phyloP scores from a whole-genome alignment of 345 rosid species.

The Eucalyptus virginea region DNA sequence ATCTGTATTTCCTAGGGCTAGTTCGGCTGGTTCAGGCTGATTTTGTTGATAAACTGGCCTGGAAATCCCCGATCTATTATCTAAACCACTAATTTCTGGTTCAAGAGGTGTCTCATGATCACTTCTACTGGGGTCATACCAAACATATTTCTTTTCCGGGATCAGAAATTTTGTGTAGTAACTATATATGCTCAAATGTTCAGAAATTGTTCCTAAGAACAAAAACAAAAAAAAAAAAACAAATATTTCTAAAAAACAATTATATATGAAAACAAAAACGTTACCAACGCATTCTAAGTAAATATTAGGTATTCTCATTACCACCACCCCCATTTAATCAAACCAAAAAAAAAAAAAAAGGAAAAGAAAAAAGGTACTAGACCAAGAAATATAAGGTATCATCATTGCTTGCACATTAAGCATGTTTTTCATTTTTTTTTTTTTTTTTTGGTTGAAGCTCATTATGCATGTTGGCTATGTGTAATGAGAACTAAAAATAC shows the following conservation, averaged over 20 bases:
- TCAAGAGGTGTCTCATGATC: too few species aligned
- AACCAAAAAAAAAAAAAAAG: neutral
- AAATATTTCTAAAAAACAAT: rapidly evolving
- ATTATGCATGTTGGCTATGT: neutral
- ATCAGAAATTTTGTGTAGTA: too few species aligned
- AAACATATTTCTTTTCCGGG: rapidly evolving
- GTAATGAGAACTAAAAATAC: neutral
- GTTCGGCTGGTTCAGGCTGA: too few species aligned
- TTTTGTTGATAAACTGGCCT: too few species aligned
- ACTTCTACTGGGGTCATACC: too few species aligned
- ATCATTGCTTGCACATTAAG: neutral
- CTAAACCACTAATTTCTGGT: too few species aligned
- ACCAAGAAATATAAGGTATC: neutral
- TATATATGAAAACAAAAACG: rapidly evolving
- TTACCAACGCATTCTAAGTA: too few species aligned
- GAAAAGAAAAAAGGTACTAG: neutral
- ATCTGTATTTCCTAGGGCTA: too few species aligned
- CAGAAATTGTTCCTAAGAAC: rapidly evolving
- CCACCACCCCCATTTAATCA: neutral
- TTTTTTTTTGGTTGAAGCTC: too few species aligned
- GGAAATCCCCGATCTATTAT: too few species aligned
- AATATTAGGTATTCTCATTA: neutral
- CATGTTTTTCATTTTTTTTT: neutral
- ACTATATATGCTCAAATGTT: too few species aligned
- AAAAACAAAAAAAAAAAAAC: too few species aligned